Base-by-base conservation (phyloP, 1,139 yeast species). In the Spencermartinsiella ligniputridi region DNA sequence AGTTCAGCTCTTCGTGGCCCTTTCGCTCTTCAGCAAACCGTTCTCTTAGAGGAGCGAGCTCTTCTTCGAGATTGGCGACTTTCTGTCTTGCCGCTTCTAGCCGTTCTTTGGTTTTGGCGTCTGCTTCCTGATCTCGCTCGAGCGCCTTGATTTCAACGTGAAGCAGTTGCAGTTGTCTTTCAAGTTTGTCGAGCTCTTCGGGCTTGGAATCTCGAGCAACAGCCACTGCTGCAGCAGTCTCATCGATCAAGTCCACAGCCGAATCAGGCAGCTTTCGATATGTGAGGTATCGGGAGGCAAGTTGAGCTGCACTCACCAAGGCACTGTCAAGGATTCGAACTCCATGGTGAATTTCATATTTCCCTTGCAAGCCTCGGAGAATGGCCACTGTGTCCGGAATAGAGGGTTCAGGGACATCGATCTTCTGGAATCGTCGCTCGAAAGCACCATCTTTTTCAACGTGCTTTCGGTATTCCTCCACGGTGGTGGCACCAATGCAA, bases 131-230 rank as follows among this genome's bases (percentile, higher is more conserved):
- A 65, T 92, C 99, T 69, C 98, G 86, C 69, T 92, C 97, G 58
- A 92, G 75, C 1, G 99, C 98, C 63, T 89, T 88, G 61, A 92
- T 90, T 69, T 92, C 99, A 49, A 94, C 97, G 60, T 89, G 95
- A 33, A 92, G 70, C 56, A 92, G 76, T 63, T 89, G 95, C 47
- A 90, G 75, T 68, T 88, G 88, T 68, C 98, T 85, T 69, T 92
- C 99, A 56, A 89, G 77, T 41, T 81, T 83, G 67, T 92, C 98
- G 57, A 92, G 76, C 63, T 89, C 97, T 68, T 92, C 99, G 1
- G 99, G 99, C 64, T 88, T 88, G 3, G 97, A 90, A 63, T 92
- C 98, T 67, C 98, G 81, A 2, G 97, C 96, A 43, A 92, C 98
- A 1, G 97, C 97, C 40, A 92, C 98, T 46, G 95, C 81, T 1